phyloP scores from a whole-genome alignment of 257 asterid genomes.

The Lycium ferocissimum region DNA sequence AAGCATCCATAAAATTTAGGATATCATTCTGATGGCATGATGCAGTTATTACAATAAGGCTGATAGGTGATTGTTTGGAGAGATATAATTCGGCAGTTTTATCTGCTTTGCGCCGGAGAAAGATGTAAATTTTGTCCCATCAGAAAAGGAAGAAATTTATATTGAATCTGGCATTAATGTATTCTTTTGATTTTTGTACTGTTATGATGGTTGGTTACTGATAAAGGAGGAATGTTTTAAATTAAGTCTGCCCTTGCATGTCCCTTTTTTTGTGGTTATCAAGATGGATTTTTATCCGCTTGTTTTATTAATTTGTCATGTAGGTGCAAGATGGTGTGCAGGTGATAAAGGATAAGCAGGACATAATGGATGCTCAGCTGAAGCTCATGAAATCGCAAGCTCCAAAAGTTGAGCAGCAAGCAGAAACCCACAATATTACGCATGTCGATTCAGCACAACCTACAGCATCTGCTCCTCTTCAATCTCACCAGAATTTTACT shows the following conservation, averaged over 20 bases:
- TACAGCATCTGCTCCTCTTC: constrained; percentile 49
- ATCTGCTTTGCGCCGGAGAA: not conserved
- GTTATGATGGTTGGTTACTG: not conserved
- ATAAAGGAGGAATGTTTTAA: constrained; percentile 5
- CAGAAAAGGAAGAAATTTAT: not conserved
- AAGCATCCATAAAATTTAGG: not conserved
- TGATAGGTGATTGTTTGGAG: not conserved
- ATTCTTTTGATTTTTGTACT: not conserved
- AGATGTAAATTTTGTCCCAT: constrained; percentile 6
- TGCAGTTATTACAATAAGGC: not conserved
- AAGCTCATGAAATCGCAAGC: constrained; percentile 69
- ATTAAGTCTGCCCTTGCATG: constrained; percentile 23
- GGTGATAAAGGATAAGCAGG: constrained; percentile 79
- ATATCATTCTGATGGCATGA: constrained; percentile 1
- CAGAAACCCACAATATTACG: constrained; percentile 51
- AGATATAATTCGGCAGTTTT: not conserved
- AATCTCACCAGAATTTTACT: constrained; percentile 63
- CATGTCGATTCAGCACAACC: constrained; percentile 54
- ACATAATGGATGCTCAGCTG: constrained; percentile 70
- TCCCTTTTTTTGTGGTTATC: not conserved
- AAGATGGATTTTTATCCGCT: not conserved
- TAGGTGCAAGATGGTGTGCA: constrained; percentile 84
- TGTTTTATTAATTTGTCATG: constrained; percentile 38
- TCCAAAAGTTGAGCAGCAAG: constrained; percentile 59
- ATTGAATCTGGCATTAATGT: not conserved